These are phyloP conservation scores for Boechera divaricarpa DNA, from an alignment of 345 rosid species.

Conservation along the genomic window DNA sequence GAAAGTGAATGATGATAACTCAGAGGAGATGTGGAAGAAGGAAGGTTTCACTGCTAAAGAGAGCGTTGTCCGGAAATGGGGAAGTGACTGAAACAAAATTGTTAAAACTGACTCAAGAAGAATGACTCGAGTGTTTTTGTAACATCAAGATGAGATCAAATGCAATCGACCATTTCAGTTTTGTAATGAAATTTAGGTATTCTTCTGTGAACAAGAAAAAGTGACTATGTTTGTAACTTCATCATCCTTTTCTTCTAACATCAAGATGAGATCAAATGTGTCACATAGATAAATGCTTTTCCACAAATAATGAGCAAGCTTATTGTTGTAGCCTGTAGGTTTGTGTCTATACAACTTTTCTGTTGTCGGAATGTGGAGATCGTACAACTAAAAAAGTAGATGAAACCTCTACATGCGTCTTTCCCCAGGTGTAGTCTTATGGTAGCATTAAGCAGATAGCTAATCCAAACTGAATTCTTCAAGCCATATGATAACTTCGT, in stretches of 20 bases:
- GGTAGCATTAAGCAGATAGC: conserved; percentile 16
- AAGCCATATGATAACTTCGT: conserved; percentile 77
- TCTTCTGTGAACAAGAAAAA: conserved; percentile 21
- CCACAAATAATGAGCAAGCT: conserved; percentile 11
- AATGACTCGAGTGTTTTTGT: background rate
- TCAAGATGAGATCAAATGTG: background rate
- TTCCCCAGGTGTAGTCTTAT: background rate
- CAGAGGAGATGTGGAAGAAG: conserved; percentile 48
- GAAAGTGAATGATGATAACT: conserved; percentile 31
- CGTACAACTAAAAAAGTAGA: conserved; percentile 2
- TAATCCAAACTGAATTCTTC: conserved; percentile 55
- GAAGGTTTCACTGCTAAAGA: conserved; percentile 71
- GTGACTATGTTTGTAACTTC: background rate
- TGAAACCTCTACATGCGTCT: background rate
- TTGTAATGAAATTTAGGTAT: conserved; percentile 22
- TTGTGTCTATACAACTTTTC: conserved; percentile 26
- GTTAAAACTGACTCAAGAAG: background rate
- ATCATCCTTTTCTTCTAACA: background rate
- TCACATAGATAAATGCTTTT: background rate
- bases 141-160: conserved; percentile 7
- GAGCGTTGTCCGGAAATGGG: conserved; percentile 80
- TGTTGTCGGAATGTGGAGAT: background rate
- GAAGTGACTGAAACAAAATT: conserved; percentile 54
- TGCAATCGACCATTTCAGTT: background rate
- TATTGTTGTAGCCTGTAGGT: background rate